Evolutionary conservation across 495 filamentous ascomycete species (phyloP).

Genomic region (Aspergillus ellipticus): DNA sequence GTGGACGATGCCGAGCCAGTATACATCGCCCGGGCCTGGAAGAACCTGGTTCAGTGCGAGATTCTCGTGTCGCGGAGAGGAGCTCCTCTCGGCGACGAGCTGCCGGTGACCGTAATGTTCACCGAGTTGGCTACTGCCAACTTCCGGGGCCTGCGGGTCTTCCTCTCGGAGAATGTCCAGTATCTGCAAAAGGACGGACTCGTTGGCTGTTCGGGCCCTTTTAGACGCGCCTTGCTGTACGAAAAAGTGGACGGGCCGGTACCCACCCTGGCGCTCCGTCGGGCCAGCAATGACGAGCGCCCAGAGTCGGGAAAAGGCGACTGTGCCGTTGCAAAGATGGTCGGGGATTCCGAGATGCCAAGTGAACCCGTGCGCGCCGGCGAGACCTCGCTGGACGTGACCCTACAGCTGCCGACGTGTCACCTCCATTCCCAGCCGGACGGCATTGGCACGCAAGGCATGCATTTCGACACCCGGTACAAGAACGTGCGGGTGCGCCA

Average conservation of each 20-base stretch:
- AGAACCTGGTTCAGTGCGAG: conserved; percentile 7
- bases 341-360: background rate
- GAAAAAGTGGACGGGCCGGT: conserved; percentile 3
- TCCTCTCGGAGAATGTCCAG: conserved; percentile 11
- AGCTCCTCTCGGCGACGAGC: conserved; percentile 9
- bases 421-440: conserved; percentile 3
- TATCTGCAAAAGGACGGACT: conserved; percentile 9
- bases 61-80: conserved; percentile 11
- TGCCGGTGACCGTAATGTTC: conserved; percentile 9
- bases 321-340: background rate
- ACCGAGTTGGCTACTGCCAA: conserved; percentile 7
- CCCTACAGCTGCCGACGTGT: conserved; percentile 7
- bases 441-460: background rate
- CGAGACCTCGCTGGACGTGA: conserved; percentile 6
- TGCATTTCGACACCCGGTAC: conserved; percentile 16
- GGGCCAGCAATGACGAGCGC: background rate
- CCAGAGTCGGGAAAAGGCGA: background rate
- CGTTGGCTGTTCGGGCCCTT: conserved; percentile 9
- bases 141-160: conserved; percentile 10
- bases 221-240: conserved; percentile 10
- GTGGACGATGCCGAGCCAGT: conserved; percentile 17
- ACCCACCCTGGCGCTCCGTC: background rate
- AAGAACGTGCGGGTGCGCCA: conserved; percentile 12
- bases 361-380: background rate
- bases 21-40: conserved; percentile 12